phyloP scores from a whole-genome alignment of 768 basidiomycete species.

The Daedaleopsis sinensis region DNA sequence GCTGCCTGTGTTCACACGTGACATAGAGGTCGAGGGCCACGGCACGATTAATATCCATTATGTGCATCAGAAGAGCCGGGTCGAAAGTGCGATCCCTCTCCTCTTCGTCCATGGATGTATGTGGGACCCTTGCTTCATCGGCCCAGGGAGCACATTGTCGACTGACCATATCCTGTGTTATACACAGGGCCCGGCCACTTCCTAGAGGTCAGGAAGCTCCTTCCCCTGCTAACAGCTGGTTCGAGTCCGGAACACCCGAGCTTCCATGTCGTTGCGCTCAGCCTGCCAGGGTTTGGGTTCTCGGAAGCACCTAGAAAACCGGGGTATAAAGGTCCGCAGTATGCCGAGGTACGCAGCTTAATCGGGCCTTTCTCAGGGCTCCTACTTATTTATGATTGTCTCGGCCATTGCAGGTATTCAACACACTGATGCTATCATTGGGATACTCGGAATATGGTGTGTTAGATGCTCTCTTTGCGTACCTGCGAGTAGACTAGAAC shows the following conservation, averaged over 20 bases:
- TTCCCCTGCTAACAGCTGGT: conserved; percentile 51
- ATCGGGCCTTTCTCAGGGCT: neutral
- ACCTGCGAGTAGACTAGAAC: neutral
- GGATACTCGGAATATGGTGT: conserved; percentile 33
- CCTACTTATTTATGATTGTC: neutral
- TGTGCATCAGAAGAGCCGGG: conserved; percentile 49
- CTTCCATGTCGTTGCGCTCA: conserved; percentile 64
- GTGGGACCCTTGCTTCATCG: conserved; percentile 20
- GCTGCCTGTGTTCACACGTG: conserved; percentile 57
- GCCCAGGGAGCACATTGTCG: neutral
- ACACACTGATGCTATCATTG: conserved; percentile 33
- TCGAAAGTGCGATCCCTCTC: conserved; percentile 28
- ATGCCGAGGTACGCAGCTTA: conserved; percentile 48
- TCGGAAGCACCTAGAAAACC: conserved; percentile 56
- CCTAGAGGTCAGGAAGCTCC: conserved; percentile 56
- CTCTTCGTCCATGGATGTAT: conserved; percentile 64
- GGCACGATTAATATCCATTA: conserved; percentile 59
- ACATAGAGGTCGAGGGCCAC: conserved; percentile 50
- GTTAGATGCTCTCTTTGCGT: neutral
- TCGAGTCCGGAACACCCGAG: conserved; percentile 46
- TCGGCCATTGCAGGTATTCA: conserved; percentile 12
- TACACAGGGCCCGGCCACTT: conserved; percentile 63
- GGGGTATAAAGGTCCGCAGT: conserved; percentile 53
- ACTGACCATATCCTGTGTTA: neutral
- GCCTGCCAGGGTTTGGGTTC: conserved; percentile 65